Base-by-base conservation (phyloP, 371 early-diverging fungal genomes). In the Umbelopsis sp. region DNA sequence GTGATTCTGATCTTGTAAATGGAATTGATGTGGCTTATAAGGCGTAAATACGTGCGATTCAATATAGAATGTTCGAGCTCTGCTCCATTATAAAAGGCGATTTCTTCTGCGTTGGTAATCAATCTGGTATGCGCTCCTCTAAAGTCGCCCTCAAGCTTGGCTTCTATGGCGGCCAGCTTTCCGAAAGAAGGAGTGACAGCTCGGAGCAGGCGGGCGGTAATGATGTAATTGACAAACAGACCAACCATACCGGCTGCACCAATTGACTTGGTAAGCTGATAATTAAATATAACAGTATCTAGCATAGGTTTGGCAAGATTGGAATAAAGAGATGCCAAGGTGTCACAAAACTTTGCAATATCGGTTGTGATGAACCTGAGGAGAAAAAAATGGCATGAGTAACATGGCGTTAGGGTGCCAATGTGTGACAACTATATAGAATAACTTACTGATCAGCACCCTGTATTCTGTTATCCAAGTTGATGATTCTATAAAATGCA, bases 31-130 rank as follows among this genome's bases (percentile, higher is more conserved):
- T 96, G 96, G 24, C 86, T 82, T 72, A 94, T 86, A 4, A 96
- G 78, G 0, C 81, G 77, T 57, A 72, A 72, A 74, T 94, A 96
- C 4, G 89, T 80, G 51, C 80, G 78, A 66, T 93, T 84, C 66
- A 96, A 75, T 64, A 93, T 90, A 5, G 86, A 83, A 62, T 88
- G 87, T 69, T 96, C 96, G 22, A 91, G 80, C 3, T 82, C 80
- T 0, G 91, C 89, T 63, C 96, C 95, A 70, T 88, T 81, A 73
- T 93, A 94, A 69, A 95, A 90, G 0, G 94, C 94, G 66, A 96
- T 87, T 74, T 96, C 96, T 72, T 96, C 96, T 7, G 93, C 93
- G 76, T 96, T 94, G 37, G 93, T 93, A 67, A 96, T 93, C 37
- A 96, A 73, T 20, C 95, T 87, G 0, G 93, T 86, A 71, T 96